phyloP scores from a whole-genome alignment of 331 rosid genomes.

The Quercus lobata region DNA sequence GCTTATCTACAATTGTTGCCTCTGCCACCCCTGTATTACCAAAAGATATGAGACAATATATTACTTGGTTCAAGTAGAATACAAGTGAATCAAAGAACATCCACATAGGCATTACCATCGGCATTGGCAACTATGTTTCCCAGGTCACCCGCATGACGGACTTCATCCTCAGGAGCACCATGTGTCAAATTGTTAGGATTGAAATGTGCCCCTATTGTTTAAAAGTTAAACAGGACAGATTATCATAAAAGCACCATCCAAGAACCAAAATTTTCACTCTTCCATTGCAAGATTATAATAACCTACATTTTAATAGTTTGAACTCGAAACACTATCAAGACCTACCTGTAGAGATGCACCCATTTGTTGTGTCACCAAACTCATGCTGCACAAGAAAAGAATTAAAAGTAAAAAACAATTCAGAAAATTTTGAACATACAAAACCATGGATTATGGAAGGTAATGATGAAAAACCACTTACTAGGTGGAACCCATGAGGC shows the following conservation, averaged over 20 bases:
- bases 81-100: neutral
- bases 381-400: constrained; percentile 62
- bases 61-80: neutral
- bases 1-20: constrained; percentile 56
- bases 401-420: neutral
- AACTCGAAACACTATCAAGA: constrained; percentile 7
- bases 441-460: neutral
- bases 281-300: neutral
- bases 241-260: neutral
- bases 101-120: constrained; percentile 35
- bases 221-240: constrained; percentile 16
- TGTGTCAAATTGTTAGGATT: constrained; percentile 69
- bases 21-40: constrained; percentile 59
- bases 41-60: constrained; percentile 3
- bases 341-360: constrained; percentile 90
- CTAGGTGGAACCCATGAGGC: constrained; percentile 88
- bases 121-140: constrained; percentile 88
- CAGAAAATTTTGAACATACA: neutral
- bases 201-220: constrained; percentile 74
- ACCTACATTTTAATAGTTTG: neutral
- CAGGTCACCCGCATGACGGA: constrained; percentile 99
- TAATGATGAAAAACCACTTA: constrained; percentile 34
- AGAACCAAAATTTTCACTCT: neutral
- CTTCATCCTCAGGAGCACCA: constrained; percentile 89
- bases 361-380: constrained; percentile 95